Evolutionary conservation across 805 yeast genomes (phyloP).

Genomic region (Metschnikowia lachancei): DNA sequence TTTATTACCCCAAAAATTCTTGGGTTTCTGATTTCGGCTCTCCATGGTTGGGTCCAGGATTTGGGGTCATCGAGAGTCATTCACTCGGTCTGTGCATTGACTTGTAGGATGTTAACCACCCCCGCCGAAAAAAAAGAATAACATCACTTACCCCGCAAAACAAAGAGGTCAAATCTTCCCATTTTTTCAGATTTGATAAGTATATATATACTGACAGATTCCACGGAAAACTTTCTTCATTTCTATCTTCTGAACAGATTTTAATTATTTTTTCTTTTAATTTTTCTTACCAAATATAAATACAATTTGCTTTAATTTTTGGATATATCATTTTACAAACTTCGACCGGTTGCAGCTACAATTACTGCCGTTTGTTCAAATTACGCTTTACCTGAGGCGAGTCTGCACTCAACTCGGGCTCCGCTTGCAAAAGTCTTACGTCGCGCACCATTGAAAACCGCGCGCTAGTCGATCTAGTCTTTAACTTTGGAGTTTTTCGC

Average conservation of each 20-base stretch:
- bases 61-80: conserved; percentile 4
- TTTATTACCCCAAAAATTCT: neutral
- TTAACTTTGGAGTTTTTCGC: no score
- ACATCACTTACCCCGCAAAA: conserved; percentile 10
- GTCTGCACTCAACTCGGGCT: neutral
- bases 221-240: neutral
- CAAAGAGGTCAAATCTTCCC: neutral
- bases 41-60: neutral
- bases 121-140: neutral
- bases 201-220: neutral
- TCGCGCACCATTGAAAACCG: no score
- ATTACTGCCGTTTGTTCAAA: no score
- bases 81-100: conserved; percentile 7
- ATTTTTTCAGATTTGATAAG: neutral
- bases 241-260: neutral
- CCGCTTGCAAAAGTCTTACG: neutral
- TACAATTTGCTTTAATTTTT: no score
- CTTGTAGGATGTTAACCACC: conserved; percentile 3
- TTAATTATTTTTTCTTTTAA: no score
- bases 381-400: neutral
- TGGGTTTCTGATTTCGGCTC: neutral
- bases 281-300: no score
- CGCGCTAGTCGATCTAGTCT: no score
- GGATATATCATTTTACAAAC: no score
- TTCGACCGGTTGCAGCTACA: no score